Evolutionary conservation across 2,329 filamentous ascomycete genomes (phyloP), one percentile per base, ranked within the genome.

Genomic region (Cladosporium phlei): DNA sequence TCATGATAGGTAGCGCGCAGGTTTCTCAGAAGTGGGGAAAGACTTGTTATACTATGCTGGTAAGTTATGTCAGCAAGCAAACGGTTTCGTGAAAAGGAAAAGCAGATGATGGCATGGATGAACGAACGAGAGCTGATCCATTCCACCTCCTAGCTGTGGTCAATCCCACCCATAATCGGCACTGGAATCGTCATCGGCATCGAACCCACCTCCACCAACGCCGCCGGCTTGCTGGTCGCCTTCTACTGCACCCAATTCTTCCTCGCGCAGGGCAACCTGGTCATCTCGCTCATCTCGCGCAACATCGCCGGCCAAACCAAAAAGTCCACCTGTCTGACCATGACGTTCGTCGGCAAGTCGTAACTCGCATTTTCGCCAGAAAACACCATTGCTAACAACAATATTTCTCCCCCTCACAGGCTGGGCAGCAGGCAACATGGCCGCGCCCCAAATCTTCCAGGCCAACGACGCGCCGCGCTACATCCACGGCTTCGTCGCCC

Each of bases 231-330:
- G 0, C 68, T 88, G 12, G 78, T 88, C 58, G 78, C 75, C 58
- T 89, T 88, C 71, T 89, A 88, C 67, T 82, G 88, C 52, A 82
- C 80, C 0, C 73, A 88, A n/a, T 86, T 82, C 5, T 89, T 88
- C 74, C 88, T 84, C 84, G 82, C 84, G 0, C 83, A 83, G 0
- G 55, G 60, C 28, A 56, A 52, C 34, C 47, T 62, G 9, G 54
- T 56, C n/a, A 59, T 60, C 56, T 44, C 39, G 34, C 40, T 55
- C 30, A 45, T 56, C 4, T 48, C 51, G 0, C 75, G 83, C 11
- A 88, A 88, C 58, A 70, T 86, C 6, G 84, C 79, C 19, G 84
- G 85, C 0, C 82, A 85, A 55, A 87, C 84, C 2, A 88, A 88
- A 68, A 87, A 86, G 63, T 75, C 77, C 0, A 74, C 82, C 6